Evolutionary conservation across 164 flowering plant genomes (phyloP).

Genomic region (Umbellularia californica): DNA sequence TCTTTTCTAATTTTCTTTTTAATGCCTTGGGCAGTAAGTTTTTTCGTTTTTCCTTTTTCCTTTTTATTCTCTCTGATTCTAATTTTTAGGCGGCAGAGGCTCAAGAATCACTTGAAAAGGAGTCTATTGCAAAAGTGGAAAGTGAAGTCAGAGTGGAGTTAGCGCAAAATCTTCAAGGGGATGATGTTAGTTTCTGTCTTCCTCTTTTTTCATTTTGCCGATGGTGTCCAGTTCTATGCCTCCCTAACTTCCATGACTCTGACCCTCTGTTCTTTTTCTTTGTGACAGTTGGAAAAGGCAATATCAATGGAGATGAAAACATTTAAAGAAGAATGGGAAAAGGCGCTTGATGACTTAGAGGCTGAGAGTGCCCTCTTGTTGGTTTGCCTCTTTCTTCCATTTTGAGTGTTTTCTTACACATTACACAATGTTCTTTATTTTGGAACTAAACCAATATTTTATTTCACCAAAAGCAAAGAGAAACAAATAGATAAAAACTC

Average conservation of each 20-base stretch:
- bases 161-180: conserved; percentile 56
- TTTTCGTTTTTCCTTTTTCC: conserved; percentile 10
- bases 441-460: too few relatives aligned
- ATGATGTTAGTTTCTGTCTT: conserved; percentile 50
- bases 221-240: neutral
- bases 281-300: conserved; percentile 65
- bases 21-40: neutral
- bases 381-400: conserved; percentile 48
- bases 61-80: conserved; percentile 29
- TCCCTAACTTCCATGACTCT: conserved; percentile 9
- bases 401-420: conserved; percentile 7
- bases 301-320: conserved; percentile 72
- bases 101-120: conserved; percentile 93
- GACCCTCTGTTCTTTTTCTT: conserved; percentile 13
- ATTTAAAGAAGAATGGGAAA: conserved; percentile 78
- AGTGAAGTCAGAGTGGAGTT: conserved; percentile 83
- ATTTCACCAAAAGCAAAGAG: too few relatives aligned
- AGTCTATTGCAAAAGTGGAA: conserved; percentile 78
- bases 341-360: conserved; percentile 78
- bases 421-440: neutral
- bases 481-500: too few relatives aligned
- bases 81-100: conserved; percentile 97
- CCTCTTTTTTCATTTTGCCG: neutral
- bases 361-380: conserved; percentile 80
- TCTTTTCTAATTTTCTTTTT: neutral